A percentile compares a stretch with the other conserved stretches of the same genome.
phyloP scores from a whole-genome alignment of 2,329 filamentous ascomycete species.

The Bipolaris gigantea region DNA sequence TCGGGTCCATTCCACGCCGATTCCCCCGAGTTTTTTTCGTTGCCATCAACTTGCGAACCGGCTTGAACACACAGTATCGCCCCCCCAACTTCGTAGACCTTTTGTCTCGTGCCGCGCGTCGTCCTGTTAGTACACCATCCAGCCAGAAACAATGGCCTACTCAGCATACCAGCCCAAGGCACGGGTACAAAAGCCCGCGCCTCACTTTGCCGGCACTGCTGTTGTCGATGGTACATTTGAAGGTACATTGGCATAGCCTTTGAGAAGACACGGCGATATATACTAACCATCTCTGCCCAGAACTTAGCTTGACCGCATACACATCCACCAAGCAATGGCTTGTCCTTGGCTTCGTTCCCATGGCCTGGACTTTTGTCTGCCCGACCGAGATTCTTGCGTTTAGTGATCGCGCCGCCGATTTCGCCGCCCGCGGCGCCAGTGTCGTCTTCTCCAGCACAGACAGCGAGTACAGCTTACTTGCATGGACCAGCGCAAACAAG shows the following conservation, averaged over 20 bases:
- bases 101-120: constrained; percentile 17
- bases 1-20: constrained; percentile 1
- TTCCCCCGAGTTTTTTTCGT: constrained; percentile 1
- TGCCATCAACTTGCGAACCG: neutral
- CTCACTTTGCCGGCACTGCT: constrained; percentile 43
- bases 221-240: constrained; percentile 47
- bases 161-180: constrained; percentile 42
- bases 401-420: constrained; percentile 63
- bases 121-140: neutral
- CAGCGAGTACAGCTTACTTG: constrained; percentile 60
- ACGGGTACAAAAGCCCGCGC: constrained; percentile 47
- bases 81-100: neutral
- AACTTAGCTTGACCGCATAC: constrained; percentile 45
- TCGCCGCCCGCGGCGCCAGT: constrained; percentile 60
- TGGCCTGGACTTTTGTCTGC: constrained; percentile 70
- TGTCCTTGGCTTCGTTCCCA: constrained; percentile 67
- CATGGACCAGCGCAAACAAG: constrained; percentile 61
- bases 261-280: neutral
- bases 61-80: neutral
- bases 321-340: constrained; percentile 58
- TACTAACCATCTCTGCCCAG: constrained; percentile 26
- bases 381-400: constrained; percentile 68
- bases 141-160: constrained; percentile 35
- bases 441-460: constrained; percentile 66
- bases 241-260: constrained; percentile 30